Conservation (phyloP, 169 alveolate species). For the Eimeria praecox region DNA sequence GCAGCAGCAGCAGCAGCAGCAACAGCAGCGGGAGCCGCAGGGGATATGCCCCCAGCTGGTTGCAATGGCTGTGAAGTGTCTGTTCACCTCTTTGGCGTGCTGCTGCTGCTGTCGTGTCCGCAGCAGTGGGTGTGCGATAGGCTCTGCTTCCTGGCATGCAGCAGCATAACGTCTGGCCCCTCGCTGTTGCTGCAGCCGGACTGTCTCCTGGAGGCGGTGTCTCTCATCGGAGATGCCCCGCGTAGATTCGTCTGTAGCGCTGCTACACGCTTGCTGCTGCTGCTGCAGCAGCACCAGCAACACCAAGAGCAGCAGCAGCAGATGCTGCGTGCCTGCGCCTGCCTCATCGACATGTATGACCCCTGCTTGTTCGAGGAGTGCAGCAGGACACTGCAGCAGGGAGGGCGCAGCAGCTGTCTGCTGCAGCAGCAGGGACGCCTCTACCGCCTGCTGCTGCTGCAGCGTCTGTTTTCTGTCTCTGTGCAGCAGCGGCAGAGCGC, state of each 20-base stretch:
- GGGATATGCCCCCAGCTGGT: neutral
- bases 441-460: conserved; percentile 48
- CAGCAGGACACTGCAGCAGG: conserved; percentile 45
- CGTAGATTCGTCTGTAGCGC: conserved; percentile 61
- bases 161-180: neutral
- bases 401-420: neutral
- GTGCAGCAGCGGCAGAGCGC: conserved; percentile 71
- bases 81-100: conserved; percentile 40
- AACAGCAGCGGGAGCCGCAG: neutral
- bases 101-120: conserved; percentile 68
- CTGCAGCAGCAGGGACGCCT: conserved; percentile 53
- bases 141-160: conserved; percentile 53
- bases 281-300: conserved; percentile 62
- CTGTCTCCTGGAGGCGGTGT: conserved; percentile 63
- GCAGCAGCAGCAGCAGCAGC: conserved; percentile 65
- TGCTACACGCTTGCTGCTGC: conserved; percentile 50
- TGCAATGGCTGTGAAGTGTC: conserved; percentile 25
- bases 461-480: conserved; percentile 68
- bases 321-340: conserved; percentile 47
- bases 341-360: conserved; percentile 65
- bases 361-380: conserved; percentile 51
- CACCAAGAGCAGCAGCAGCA: conserved; percentile 42
- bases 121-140: conserved; percentile 28
- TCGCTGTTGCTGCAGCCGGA: conserved; percentile 64
- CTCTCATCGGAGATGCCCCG: conserved; percentile 41